A percentile compares a stretch with the other conserved stretches of the same genome.
These are phyloP conservation scores for Anisodus tanguticus DNA, from an alignment of 257 asterid species.

Conservation along the genomic window DNA sequence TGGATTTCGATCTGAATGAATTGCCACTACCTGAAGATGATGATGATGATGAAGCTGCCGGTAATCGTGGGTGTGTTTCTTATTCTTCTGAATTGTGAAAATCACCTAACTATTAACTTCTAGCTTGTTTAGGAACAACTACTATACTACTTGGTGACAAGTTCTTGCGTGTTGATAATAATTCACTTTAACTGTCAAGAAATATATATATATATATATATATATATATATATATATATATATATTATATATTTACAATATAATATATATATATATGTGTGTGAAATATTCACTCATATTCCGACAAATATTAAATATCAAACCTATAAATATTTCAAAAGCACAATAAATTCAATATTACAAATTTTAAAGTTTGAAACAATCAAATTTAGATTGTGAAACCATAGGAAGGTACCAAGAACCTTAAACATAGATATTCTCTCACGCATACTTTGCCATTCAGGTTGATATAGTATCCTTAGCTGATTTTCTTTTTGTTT, in stretches of 20 bases:
- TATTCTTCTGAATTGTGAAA: conserved; percentile 26
- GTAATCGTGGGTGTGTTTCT: conserved; percentile 22
- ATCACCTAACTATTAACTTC: conserved; percentile 20
- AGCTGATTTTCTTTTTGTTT: no score
- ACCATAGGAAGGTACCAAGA: conserved; percentile 23
- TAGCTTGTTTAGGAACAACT: not conserved
- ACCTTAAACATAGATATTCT: not conserved
- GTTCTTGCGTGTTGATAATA: not conserved
- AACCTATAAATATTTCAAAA: no score
- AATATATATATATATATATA: no score
- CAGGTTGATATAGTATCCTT: no score
- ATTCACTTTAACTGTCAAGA: not conserved
- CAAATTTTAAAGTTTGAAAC: no score
- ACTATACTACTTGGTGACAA: not conserved
- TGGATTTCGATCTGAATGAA: conserved; percentile 58
- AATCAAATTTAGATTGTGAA: conserved; percentile 14
- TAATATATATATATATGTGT: no score
- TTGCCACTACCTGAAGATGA: conserved; percentile 46
- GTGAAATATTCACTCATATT: no score
- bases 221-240: no score
- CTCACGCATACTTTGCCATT: not conserved
- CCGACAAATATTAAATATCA: no score
- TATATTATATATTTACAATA: no score
- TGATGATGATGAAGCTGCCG: not conserved
- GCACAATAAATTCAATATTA: no score